Conservation (phyloP, 331 rosid species). For the Rhamnella rubrinervis region DNA sequence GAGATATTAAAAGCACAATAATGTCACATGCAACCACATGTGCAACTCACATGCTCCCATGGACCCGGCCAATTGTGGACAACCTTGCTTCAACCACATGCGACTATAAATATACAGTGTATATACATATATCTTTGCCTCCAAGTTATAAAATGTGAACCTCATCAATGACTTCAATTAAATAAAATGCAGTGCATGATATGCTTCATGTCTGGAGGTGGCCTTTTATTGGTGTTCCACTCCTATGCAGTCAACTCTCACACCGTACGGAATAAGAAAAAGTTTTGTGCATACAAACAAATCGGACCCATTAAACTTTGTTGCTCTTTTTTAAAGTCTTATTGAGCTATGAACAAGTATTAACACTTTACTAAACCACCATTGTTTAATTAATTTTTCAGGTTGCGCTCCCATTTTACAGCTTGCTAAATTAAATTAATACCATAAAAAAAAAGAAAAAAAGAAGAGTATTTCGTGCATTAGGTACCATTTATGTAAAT, state of each 20-base stretch:
- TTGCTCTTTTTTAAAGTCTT: too few species aligned
- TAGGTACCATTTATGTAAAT: background rate
- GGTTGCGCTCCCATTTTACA: too few species aligned
- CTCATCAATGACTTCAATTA: background rate
- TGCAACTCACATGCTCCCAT: constrained; percentile 24
- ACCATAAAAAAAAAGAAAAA: background rate
- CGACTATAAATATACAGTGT: constrained; percentile 14
- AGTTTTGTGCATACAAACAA: background rate
- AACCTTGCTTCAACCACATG: constrained; percentile 32
- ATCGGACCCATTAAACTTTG: too few species aligned
- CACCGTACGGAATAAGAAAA: background rate
- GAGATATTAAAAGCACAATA: constrained; percentile 23
- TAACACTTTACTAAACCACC: too few species aligned
- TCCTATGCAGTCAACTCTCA: background rate
- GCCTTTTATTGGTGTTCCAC: constrained; percentile 24
- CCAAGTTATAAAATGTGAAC: constrained; percentile 25
- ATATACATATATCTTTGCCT: constrained; percentile 24
- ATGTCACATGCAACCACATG: constrained; percentile 41
- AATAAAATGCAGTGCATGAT: background rate
- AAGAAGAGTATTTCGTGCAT: background rate
- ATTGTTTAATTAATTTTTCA: too few species aligned
- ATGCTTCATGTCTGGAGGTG: background rate
- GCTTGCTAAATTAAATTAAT: too few species aligned
- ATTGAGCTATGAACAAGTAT: too few species aligned
- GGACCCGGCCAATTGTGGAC: constrained; percentile 7